Evolutionary conservation across 164 flowering plant species (phyloP), one percentile per base, ranked within the genome.

Genomic region (Annona squamosa): DNA sequence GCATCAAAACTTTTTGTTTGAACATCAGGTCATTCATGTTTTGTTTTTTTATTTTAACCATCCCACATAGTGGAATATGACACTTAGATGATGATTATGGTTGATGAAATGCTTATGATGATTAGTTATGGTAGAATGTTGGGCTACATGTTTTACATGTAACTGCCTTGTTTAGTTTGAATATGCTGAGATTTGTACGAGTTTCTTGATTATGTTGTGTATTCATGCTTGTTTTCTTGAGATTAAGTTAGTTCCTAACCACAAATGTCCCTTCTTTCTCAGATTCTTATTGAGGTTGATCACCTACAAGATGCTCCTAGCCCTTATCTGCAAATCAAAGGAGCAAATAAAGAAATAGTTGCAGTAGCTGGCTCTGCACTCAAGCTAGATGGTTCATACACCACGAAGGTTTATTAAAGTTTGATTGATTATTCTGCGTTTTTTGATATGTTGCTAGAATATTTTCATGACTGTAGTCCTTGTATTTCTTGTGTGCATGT

Each of bases 251-350:
- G 41, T 61, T 70, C 73, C 72, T 59, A 26, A 72, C 68, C 46
- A 7, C 69, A 19, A 37, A 44, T 67, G 64, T 76, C 5, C 59
- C 64, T 62, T 73, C 12, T 73, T 68, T 46, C 16, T 69, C 72
- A 96, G 99, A 90, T 96, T 76, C 88, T 96, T 57, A 84, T 93
- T 62, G 98, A 96, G 86, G 97, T 93, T 59, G 97, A 96, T 87
- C 93, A 93, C 81, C 83, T 93, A 16, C 95, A 91, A 89, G 97
- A 96, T 82, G 85, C 77, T 56, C 88, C 91, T 46, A 84, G 84
- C 79, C 91, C 97, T 63, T 96, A 90, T 77, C 63, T 96, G 65
- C 99, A 96, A 81, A 96, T 96, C 46, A 96, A 96, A 82, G 99
- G 98, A 75, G 85, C 87, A 59, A 85, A 92, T 74, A 96, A 91